Evolutionary conservation across 1,284 basidiomycete species (phyloP), one percentile per base, ranked within the genome.

Genomic region (Lentinus polychrous): DNA sequence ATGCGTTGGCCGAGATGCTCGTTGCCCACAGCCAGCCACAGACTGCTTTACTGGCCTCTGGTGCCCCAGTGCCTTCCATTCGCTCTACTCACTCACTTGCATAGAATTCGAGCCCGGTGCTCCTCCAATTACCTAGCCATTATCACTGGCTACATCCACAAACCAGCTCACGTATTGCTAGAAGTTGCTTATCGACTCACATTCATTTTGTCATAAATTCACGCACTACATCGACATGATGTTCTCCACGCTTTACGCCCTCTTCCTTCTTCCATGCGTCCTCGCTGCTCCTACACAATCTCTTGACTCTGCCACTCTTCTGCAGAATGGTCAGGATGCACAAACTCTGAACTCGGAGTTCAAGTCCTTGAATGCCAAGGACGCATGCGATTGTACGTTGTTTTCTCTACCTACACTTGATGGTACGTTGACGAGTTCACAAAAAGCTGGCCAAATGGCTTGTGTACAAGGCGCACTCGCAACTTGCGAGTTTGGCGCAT

Each of bases 301-400:
- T 14, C 57, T 70, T 17, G 69, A 73, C 53, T 59, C 67, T 39
- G 53, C 60, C 18, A 66, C 68, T 15, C 67, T 76, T 22, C 59
- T 69, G 6, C 56, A 66, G 44, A 79, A 78, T 53, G 77, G 68
- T 8, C 62, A 68, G 50, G 60, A 66, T 39, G 77, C 78, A 0
- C 76, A 79, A 55, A 56, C 62, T 20, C 65, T 76, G n/a, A 81
- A 81, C 51, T 57, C 64, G 2, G 58, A 70, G 41, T 80, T 75
- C 50, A 49, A 60, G 43, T 61, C 49, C 5, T 46, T 77, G 14
- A 71, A 66, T 1, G 52, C 52, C 1, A 63, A 63, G 0, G 72
- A 72, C 50, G 23, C 70, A 2, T 81, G 78, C 57, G 61, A 61
- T 33, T 57, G 76, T 78, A 44, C 45, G 72, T 61, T 7, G 1